A percentile compares a stretch with the other conserved stretches of the same genome.
phyloP scores from a whole-genome alignment of 768 basidiomycete genomes.

The Fibroporia radiculosa region DNA sequence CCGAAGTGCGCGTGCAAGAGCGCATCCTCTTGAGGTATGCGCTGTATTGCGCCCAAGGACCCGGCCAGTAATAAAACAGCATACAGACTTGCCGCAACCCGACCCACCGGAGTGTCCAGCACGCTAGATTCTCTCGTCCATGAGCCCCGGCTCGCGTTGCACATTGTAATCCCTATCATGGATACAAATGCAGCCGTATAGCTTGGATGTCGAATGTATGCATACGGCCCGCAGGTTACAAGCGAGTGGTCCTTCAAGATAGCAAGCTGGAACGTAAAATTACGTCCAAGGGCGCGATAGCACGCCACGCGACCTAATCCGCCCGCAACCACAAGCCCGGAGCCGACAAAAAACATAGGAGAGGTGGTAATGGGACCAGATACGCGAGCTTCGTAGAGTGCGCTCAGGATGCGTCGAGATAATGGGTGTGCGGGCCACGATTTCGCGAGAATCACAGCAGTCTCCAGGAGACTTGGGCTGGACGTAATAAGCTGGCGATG shows the following conservation, averaged over 20 bases:
- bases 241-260: constrained; percentile 18
- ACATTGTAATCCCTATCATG: constrained; percentile 6
- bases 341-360: constrained; percentile 11
- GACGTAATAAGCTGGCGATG: not conserved
- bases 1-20: constrained; percentile 1
- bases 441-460: not conserved
- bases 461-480: not conserved
- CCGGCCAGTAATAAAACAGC: not conserved
- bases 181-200: constrained; percentile 13
- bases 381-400: not conserved
- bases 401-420: not conserved
- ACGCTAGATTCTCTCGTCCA: constrained; percentile 13
- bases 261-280: constrained; percentile 24
- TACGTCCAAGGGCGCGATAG: constrained; percentile 19
- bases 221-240: constrained; percentile 23
- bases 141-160: constrained; percentile 8
- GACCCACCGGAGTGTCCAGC: constrained; percentile 5
- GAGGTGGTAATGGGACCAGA: constrained; percentile 5
- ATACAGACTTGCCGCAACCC: constrained; percentile 3
- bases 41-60: not conserved
- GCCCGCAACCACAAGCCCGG: constrained; percentile 8
- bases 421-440: not conserved
- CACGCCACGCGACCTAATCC: constrained; percentile 10
- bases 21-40: not conserved
- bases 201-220: constrained; percentile 22